Conservation (phyloP, 371 early-diverging fungal species). For the Apophysomyces variabilis region DNA sequence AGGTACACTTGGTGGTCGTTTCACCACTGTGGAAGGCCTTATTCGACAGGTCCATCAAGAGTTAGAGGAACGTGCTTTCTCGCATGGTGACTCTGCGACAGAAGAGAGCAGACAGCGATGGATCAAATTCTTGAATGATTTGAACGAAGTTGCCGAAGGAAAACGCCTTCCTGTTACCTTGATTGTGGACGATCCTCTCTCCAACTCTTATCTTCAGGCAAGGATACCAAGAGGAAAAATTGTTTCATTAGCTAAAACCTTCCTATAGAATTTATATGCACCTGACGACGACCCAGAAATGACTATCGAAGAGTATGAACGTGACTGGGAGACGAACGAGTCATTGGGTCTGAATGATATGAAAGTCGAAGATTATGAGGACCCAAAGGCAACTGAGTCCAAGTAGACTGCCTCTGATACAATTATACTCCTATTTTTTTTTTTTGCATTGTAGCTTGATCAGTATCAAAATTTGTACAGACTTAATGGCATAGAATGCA, state of each 20-base stretch:
- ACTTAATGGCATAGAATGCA: too few species aligned
- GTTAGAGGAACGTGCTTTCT: conserved; percentile 70
- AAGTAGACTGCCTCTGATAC: not conserved
- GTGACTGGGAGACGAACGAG: conserved; percentile 88
- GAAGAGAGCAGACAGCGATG: conserved; percentile 62
- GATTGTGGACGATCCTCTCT: conserved; percentile 91
- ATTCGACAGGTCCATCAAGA: conserved; percentile 89
- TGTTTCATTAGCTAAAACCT: not conserved
- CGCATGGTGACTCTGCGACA: conserved; percentile 76
- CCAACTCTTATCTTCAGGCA: conserved; percentile 79
- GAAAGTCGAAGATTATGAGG: conserved; percentile 62
- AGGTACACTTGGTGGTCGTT: conserved; percentile 96
- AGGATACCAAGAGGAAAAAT: not conserved
- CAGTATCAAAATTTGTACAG: not conserved
- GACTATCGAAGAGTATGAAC: conserved; percentile 84
- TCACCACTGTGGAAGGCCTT: conserved; percentile 95
- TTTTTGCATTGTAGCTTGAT: not conserved
- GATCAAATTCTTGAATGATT: conserved; percentile 65
- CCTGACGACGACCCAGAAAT: conserved; percentile 93
- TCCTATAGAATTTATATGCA: conserved; percentile 79
- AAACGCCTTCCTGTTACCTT: conserved; percentile 69
- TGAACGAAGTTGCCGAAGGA: conserved; percentile 69
- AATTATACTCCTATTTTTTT: not conserved
- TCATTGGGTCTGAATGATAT: conserved; percentile 88
- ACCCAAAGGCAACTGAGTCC: conserved; percentile 15